A percentile compares a stretch with the other conserved stretches of the same genome.
Conservation (phyloP, 805 yeast species). For the Starmerella bombi region DNA sequence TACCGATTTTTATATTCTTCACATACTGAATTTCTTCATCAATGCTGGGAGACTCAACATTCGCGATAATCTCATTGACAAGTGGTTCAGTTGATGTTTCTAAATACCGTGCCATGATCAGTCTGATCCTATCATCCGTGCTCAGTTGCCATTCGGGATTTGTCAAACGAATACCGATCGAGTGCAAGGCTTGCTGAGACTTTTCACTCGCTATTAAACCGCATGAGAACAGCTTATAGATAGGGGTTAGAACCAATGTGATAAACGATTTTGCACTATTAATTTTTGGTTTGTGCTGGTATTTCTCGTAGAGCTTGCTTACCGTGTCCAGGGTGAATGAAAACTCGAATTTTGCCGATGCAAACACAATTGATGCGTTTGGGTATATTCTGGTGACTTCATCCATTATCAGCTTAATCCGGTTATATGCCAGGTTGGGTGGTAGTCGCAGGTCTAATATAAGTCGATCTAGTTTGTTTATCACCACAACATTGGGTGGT, state of each 20-base stretch:
- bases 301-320: slow-evolving; percentile 58
- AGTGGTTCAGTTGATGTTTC: slow-evolving; percentile 2
- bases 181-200: slow-evolving; percentile 35
- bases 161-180: slow-evolving; percentile 29
- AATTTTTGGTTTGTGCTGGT: slow-evolving; percentile 25
- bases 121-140: slow-evolving; percentile 3
- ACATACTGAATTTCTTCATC: slow-evolving; percentile 12
- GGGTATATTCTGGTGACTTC: slow-evolving; percentile 34
- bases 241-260: slow-evolving; percentile 57
- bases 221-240: slow-evolving; percentile 59
- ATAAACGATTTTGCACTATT: slow-evolving; percentile 22
- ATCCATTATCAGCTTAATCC: slow-evolving; percentile 34
- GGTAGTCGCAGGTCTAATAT: slow-evolving; percentile 67
- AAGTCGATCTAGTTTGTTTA: slow-evolving; percentile 80
- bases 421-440: slow-evolving; percentile 57
- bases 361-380: slow-evolving; percentile 35
- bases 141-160: slow-evolving; percentile 1
- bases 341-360: slow-evolving; percentile 49
- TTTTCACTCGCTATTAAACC: slow-evolving; percentile 40
- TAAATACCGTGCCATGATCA: slow-evolving; percentile 7
- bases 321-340: slow-evolving; percentile 58
- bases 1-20: not conserved
- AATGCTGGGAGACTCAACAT: not conserved
- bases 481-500: slow-evolving; percentile 35
- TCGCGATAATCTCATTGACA: slow-evolving; percentile 1